Evolutionary conservation across 108 stramenopile genomes (phyloP), one percentile per base, ranked within the genome.

Genomic region (Cyclotella choctawhatcheeana): DNA sequence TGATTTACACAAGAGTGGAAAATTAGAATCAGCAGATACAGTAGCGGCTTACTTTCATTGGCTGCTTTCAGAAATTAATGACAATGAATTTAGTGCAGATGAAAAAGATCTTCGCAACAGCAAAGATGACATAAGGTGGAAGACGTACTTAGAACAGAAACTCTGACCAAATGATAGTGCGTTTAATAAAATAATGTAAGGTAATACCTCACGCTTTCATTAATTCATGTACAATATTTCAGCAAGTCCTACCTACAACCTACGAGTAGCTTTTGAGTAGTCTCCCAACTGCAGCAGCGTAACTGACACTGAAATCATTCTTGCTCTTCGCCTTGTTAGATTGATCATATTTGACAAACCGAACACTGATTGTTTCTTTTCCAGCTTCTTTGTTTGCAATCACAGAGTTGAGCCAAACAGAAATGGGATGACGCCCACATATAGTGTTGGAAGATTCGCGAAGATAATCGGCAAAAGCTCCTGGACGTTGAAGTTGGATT

Each of bases 401-500:
- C 5, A 80, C 44, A n/a, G 89, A 77, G 58, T 91, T 66, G 26
- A 95, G 51, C 88, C 88, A 92, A 16, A 90, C 86, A 16, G 81
- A 81, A 60, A 95, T 88, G 12, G 91, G 85, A 71, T 95, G 91
- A 37, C 89, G 80, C 7, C 93, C 93, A 61, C 93, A 95, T 53
- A 95, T 92, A 0, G 93, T 95, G 70, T 95, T 95, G 13, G 73
- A 68, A 21, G 85, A 88, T 56, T 86, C 58, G 52, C 84, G 81
- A 53, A 95, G 71, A 65, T 95, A 95, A 58, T 85, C 69, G 14
- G 93, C 91, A 84, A 95, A 95, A 35, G 91, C 93, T 21, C 91
- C 91, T 10, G 93, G 93, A 25, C 88, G 64, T 63, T 92, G 84
- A 70, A 87, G 29, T 67, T 77, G 69, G 48, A 95, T 95, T 37